Evolutionary conservation across 345 rosid species (phyloP), one percentile per base, ranked within the genome.

Genomic region (Streptanthus diversifolius): DNA sequence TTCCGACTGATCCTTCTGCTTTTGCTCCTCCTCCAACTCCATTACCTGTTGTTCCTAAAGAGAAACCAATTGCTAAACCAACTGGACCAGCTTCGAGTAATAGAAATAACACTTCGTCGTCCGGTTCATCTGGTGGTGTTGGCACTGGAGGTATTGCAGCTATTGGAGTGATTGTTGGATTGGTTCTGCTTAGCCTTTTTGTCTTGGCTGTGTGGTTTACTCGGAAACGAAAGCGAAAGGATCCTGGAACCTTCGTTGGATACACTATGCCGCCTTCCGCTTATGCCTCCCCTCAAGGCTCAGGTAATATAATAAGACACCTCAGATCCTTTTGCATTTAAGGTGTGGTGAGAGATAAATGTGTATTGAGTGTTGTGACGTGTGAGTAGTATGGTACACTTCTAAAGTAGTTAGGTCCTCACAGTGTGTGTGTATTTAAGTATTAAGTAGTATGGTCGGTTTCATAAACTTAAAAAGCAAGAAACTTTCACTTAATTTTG

Each of bases 281-380:
- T 52, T 79, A 80, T 77, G 87, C 93, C 18, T 91, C 92, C 48
- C 91, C 97, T 24, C 97, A 91, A 73, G 86, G 85, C 76, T 91
- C 99, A 85, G 99, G 99, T 91, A 71, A 49, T 39, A 65, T 65
- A 49, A 41, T 6, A 32, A 44, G 5, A 10, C 21, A 21, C 29
- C 36, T 32, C 30, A 30, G 52, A 49, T 63, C 33, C 19, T 48
- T 61, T 25, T 40, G 40, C 39, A 25, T 37, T 27, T 49, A 52
- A 51, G 0, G 14, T 39, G 12, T 0, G 18, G 19, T 37, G 8
- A 44, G 33, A 51, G 44, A 52, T 55, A 63, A 30, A 43, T 63
- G 63, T 54, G 24, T 51, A 37, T 14, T 7, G 12, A 60, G 18
- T 70, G 58, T 48, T 22, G 21, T 22, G 24, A 22, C 37, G 36